A percentile compares a stretch with the other conserved stretches of the same genome.
phyloP scores from a whole-genome alignment of 768 basidiomycete species.

The Tulasnella sp. region DNA sequence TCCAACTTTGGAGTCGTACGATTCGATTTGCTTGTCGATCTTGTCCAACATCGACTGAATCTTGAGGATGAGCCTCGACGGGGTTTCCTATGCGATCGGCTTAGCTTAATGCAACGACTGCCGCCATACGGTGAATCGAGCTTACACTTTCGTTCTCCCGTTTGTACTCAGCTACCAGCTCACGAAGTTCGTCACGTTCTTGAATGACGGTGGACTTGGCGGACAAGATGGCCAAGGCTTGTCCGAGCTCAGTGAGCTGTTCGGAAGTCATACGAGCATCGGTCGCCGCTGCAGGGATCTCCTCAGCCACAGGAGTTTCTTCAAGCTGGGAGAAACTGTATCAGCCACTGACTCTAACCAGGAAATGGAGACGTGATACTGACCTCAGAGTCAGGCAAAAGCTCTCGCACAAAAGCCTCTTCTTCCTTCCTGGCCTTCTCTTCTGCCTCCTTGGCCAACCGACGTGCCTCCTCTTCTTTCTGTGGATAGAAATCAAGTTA shows the following conservation, averaged over 20 bases:
- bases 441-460: slow-evolving; percentile 67
- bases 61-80: slow-evolving; percentile 88
- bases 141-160: slow-evolving; percentile 59
- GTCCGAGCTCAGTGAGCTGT: slow-evolving; percentile 86
- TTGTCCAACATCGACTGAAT: slow-evolving; percentile 67
- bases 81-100: slow-evolving; percentile 62
- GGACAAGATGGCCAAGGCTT: slow-evolving; percentile 81
- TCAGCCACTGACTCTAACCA: not conserved
- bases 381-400: slow-evolving; percentile 85
- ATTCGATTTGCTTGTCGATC: slow-evolving; percentile 83
- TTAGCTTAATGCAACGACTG: not conserved
- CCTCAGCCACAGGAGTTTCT: slow-evolving; percentile 4
- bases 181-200: slow-evolving; percentile 83
- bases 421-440: slow-evolving; percentile 43
- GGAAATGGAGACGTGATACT: slow-evolving; percentile 4
- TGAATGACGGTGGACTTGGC: slow-evolving; percentile 92
- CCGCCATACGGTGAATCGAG: not conserved
- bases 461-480: slow-evolving; percentile 84
- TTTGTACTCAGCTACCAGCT: slow-evolving; percentile 92
- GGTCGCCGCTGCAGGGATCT: slow-evolving; percentile 19
- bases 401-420: slow-evolving; percentile 69
- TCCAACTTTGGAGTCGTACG: slow-evolving; percentile 82
- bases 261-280: slow-evolving; percentile 96
- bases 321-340: not conserved
- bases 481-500: slow-evolving; percentile 12